Evolutionary conservation across 768 basidiomycete genomes (phyloP), one percentile per base, ranked within the genome.

Genomic region (Termitomyces sp.): DNA sequence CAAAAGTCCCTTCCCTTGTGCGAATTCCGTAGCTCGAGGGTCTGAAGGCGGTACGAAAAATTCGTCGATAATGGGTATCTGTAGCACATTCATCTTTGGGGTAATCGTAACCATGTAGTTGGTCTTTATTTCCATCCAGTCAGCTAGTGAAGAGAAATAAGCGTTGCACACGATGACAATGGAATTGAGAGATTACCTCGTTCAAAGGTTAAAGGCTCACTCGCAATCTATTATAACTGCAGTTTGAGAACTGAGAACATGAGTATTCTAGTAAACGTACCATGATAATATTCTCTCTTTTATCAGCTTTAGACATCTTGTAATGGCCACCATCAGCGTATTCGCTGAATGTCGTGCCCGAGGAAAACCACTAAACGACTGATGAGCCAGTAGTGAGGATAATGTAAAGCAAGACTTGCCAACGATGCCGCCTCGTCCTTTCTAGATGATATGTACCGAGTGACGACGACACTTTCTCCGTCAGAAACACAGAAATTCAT

Each of bases 91-190:
- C 84, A 96, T 94, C 77, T 93, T 94, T 36, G 91, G 91, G 0
- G 96, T 98, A 61, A 98, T 89, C 46, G 97, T 86, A 22, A 94
- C 87, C 88, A 98, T 89, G 59, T 91, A 86, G 69, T 99, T 98
- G 12, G 93, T 96, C 67, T 89, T 89, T 64, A 99, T 95, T 70
- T 98, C 97, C 88, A 98, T 95, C 97, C 97, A 99, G 68, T 99
- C 97, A 48, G 93, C 92, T 85, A 59, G 39, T 35, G 22, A 18
- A 31, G 59, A 58, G 27, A 36, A 27, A 49, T 49, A 18, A 49
- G 25, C 11, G 16, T 49, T 7, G 35, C n/a, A 4, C 2, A 23
- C n/a, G 20, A 4, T n/a, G 25, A 3, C 5, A 13, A 25, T 25
- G 6, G 6, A 38, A 10, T 16, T 29, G 48, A 36, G 43, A 50